These are phyloP conservation scores for Metroxylon sagu DNA, from an alignment of 176 grass and related monocot species.

Conservation along the genomic window DNA sequence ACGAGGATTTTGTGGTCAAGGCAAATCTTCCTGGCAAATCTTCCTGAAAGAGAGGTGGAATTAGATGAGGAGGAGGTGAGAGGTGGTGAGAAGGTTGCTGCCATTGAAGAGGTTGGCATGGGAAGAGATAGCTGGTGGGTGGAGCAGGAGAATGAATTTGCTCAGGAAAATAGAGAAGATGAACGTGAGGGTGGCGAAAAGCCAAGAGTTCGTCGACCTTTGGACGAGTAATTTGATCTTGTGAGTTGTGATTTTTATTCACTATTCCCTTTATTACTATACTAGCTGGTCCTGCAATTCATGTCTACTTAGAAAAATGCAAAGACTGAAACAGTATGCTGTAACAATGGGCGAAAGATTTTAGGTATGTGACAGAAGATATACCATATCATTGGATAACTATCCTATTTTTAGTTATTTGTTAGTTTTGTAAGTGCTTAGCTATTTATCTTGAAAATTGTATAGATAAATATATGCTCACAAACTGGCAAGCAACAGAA, in stretches of 20 bases:
- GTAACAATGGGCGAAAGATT: too few relatives aligned
- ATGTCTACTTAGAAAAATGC: too few relatives aligned
- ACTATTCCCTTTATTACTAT: too few relatives aligned
- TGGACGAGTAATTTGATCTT: constrained; percentile 93
- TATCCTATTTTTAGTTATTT: too few relatives aligned
- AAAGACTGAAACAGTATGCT: too few relatives aligned
- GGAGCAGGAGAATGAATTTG: neutral
- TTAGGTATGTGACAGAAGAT: too few relatives aligned
- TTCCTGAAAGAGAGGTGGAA: constrained; percentile 40
- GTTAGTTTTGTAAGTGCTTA: too few relatives aligned
- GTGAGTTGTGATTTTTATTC: constrained; percentile 20
- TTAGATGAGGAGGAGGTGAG: constrained; percentile 16
- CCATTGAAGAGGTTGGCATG: neutral
- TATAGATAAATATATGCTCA: too few relatives aligned
- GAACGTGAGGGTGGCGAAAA: constrained; percentile 33
- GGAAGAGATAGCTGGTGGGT: neutral
- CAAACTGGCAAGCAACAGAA: too few relatives aligned
- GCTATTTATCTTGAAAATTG: too few relatives aligned
- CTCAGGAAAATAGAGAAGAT: constrained; percentile 10
- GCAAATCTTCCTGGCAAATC: constrained; percentile 34
- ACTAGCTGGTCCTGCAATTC: too few relatives aligned
- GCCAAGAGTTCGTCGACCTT: constrained; percentile 39
- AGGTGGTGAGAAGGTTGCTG: constrained; percentile 6
- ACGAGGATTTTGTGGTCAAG: constrained; percentile 84
- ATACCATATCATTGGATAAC: too few relatives aligned